Evolutionary conservation across 2,329 filamentous ascomycete species (phyloP), one percentile per base, ranked within the genome.

Genomic region (Penicillium glabrum): DNA sequence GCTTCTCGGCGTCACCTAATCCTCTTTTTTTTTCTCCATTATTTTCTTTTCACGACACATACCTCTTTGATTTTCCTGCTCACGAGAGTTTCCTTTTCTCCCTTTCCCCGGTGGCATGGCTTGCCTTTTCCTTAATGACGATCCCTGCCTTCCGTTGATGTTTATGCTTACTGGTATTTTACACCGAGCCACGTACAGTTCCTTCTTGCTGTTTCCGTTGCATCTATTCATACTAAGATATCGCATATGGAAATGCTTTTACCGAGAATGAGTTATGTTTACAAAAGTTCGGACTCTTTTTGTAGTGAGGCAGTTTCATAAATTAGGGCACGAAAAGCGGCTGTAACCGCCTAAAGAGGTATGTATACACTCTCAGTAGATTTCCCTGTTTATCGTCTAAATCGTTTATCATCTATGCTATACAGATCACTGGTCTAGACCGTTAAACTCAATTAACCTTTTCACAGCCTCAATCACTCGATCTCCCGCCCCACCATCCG

Each of bases 361-460:
- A 39, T 19, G 14, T 16, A 19, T 19, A 39, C 19, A 39, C n/a
- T n/a, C 9, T 11, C 35, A 14, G 39, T 41, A 23, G 1, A 41
- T 23, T 21, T 19, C 19, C 1, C 26, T 26, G 26, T 23, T 41
- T 23, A 41, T 41, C 37, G 8, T 41, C 39, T 41, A 23, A 21
- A 19, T 41, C 39, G 9, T 41, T 41, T 41, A 23, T 45, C 37
- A 44, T 51, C 37, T 51, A 51, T 51, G 19, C 23, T 33, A 41
- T 26, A 6, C 31, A 37, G 31, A 60, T 66, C 54, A 68, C 57
- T 75, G 74, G 80, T 96, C 91, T 76, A 96, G 75, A 1, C 95
- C 95, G 78, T 98, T 92, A 67, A 96, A 82, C 75, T 96, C 91
- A 66, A 98, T 89, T 75, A 98, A 80, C 75, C 85, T 87, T 64